These are phyloP conservation scores for Juglanconis oblonga DNA, from an alignment of 2,329 filamentous ascomycete genomes.

Conservation along the genomic window DNA sequence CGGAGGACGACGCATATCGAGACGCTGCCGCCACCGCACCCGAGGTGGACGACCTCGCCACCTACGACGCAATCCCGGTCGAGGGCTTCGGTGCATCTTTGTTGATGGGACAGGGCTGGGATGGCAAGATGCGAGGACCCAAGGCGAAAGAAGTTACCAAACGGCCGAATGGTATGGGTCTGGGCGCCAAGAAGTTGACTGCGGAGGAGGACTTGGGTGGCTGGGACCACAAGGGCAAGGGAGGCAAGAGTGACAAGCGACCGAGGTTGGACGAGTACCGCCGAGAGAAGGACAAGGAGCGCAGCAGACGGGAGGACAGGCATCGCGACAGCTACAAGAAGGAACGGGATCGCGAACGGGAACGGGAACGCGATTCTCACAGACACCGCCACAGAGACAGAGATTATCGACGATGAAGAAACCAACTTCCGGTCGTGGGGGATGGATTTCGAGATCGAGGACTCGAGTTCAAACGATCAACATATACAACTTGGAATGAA, in stretches of 20 bases:
- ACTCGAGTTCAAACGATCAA: neutral
- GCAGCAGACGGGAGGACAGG: slow-evolving; percentile 38
- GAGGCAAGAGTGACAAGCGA: slow-evolving; percentile 34
- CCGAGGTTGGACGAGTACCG: slow-evolving; percentile 50
- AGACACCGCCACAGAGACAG: slow-evolving; percentile 14
- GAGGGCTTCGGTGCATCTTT: slow-evolving; percentile 93
- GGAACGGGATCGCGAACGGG: slow-evolving; percentile 42
- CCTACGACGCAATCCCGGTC: slow-evolving; percentile 86
- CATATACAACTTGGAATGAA: neutral
- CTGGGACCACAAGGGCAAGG: slow-evolving; percentile 68
- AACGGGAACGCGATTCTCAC: slow-evolving; percentile 30
- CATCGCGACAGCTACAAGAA: slow-evolving; percentile 42
- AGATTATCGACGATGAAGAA: slow-evolving; percentile 9
- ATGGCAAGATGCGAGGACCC: slow-evolving; percentile 58
- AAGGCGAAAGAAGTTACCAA: slow-evolving; percentile 66
- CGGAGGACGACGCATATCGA: slow-evolving; percentile 67
- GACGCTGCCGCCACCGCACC: slow-evolving; percentile 70
- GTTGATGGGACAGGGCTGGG: slow-evolving; percentile 93
- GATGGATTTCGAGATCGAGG: neutral
- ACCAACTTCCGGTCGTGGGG: no score
- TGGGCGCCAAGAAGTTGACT: slow-evolving; percentile 81
- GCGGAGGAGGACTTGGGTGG: slow-evolving; percentile 70
- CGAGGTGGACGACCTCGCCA: slow-evolving; percentile 71
- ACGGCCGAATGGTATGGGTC: slow-evolving; percentile 77
- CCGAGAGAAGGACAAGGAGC: slow-evolving; percentile 42